phyloP scores from a whole-genome alignment of 495 filamentous ascomycete species.

The Lentithecium fluviatile region DNA sequence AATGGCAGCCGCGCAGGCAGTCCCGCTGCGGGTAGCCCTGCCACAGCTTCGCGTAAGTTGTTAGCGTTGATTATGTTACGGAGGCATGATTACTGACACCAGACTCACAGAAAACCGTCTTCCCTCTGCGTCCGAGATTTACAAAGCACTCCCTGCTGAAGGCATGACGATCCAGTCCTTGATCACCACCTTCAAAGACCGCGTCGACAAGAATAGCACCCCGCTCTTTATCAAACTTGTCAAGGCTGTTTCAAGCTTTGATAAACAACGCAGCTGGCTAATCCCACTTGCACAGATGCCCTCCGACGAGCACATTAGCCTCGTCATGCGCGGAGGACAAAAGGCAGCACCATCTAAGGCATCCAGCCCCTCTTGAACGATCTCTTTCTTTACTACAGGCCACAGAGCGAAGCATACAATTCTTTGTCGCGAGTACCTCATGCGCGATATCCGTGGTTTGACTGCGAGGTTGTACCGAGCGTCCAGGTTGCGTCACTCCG shows the following conservation, averaged over 20 bases:
- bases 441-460: too few relatives aligned
- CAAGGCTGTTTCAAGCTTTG: slow-evolving; percentile 49
- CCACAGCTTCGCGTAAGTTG: slow-evolving; percentile 44
- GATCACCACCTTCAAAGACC: slow-evolving; percentile 59
- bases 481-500: too few relatives aligned
- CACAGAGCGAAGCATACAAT: too few relatives aligned
- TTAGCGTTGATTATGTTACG: slow-evolving; percentile 30
- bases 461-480: too few relatives aligned
- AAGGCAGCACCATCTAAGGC: slow-evolving; percentile 3
- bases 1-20: slow-evolving; percentile 50
- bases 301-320: slow-evolving; percentile 11
- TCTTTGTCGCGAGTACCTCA: too few relatives aligned
- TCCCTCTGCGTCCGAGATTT: slow-evolving; percentile 67
- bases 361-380: slow-evolving; percentile 3
- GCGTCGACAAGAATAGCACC: slow-evolving; percentile 48
- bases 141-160: slow-evolving; percentile 62
- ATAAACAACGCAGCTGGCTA: slow-evolving; percentile 34
- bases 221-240: slow-evolving; percentile 56
- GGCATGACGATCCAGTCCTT: slow-evolving; percentile 66
- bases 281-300: slow-evolving; percentile 26
- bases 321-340: slow-evolving; percentile 7
- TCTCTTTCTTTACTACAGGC: too few relatives aligned
- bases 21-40: slow-evolving; percentile 42
- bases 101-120: slow-evolving; percentile 21
- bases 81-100: slow-evolving; percentile 12